A percentile compares a stretch with the other conserved stretches of the same genome.
These are phyloP conservation scores for Acacia pycnantha DNA, from an alignment of 331 rosid genomes.

Conservation along the genomic window DNA sequence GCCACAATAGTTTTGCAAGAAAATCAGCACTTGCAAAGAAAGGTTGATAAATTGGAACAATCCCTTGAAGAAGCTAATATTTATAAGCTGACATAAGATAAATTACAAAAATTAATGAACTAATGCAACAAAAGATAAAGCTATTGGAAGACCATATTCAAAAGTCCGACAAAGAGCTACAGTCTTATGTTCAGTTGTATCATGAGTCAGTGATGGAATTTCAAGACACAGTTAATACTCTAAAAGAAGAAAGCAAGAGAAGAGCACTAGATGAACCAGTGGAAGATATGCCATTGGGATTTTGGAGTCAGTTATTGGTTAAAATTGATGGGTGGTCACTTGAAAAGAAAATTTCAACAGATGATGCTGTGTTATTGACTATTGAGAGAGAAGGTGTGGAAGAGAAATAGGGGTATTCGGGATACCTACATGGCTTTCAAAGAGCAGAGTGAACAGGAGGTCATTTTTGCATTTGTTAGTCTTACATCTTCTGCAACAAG, in stretches of 20 bases:
- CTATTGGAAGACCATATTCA: constrained; percentile 78
- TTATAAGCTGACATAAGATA: constrained; percentile 75
- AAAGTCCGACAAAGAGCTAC: constrained; percentile 80
- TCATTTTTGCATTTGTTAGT: constrained; percentile 65
- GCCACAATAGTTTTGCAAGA: constrained; percentile 66
- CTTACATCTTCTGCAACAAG: constrained; percentile 56
- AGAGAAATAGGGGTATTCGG: constrained; percentile 57
- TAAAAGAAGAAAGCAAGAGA: constrained; percentile 78
- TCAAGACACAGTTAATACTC: constrained; percentile 64
- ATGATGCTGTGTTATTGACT: constrained; percentile 68
- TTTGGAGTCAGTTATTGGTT: constrained; percentile 86
- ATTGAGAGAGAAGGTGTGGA: constrained; percentile 86
- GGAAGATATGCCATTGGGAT: constrained; percentile 92
- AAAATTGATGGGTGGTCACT: constrained; percentile 90
- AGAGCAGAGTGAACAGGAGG: constrained; percentile 59
- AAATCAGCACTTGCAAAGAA: constrained; percentile 75
- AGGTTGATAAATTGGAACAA: constrained; percentile 79
- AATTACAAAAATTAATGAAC: constrained; percentile 59
- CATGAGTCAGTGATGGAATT: constrained; percentile 84
- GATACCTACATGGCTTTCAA: constrained; percentile 68
- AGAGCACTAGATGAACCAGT: constrained; percentile 61
- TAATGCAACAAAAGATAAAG: constrained; percentile 75
- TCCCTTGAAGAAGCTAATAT: constrained; percentile 68
- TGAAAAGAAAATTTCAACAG: constrained; percentile 67
- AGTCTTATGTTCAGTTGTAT: constrained; percentile 76